These are phyloP conservation scores for Coleophoma cylindrospora DNA, from an alignment of 2,329 filamentous ascomycete species.

Conservation along the genomic window DNA sequence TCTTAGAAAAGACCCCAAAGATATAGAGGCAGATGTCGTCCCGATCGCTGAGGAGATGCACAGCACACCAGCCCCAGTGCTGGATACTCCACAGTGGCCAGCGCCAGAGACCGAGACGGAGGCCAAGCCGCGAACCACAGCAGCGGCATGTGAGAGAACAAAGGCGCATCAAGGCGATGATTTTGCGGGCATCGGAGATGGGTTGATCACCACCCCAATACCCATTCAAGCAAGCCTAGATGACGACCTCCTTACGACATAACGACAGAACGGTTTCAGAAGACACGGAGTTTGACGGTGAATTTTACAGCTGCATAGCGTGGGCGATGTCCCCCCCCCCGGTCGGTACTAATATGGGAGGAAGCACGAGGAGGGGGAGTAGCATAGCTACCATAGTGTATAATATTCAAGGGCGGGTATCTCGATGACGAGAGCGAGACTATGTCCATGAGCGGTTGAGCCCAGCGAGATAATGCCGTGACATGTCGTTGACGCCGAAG, in stretches of 20 bases:
- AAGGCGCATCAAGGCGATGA: conserved; percentile 4
- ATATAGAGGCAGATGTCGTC: no score
- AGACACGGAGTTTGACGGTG: neutral
- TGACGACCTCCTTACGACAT: conserved; percentile 21
- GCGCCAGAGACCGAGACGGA: neutral
- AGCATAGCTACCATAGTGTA: no score
- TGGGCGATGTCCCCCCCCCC: neutral
- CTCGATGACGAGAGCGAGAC: no score
- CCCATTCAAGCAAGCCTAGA: conserved; percentile 13
- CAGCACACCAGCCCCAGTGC: neutral
- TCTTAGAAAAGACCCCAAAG: no score
- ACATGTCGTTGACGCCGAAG: no score
- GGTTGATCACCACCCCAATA: conserved; percentile 8
- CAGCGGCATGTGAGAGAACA: conserved; percentile 4
- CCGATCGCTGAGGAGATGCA: neutral
- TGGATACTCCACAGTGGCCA: no score
- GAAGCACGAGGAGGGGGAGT: no score
- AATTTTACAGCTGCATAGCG: neutral
- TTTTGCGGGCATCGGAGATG: conserved; percentile 19
- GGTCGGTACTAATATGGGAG: no score
- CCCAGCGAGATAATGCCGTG: no score
- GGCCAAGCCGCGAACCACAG: conserved; percentile 5
- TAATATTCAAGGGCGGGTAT: no score
- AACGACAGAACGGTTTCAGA: conserved; percentile 10
- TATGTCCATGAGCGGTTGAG: no score